Conservation (phyloP, 768 basidiomycete species). For the Thelephora aurantiotincta region DNA sequence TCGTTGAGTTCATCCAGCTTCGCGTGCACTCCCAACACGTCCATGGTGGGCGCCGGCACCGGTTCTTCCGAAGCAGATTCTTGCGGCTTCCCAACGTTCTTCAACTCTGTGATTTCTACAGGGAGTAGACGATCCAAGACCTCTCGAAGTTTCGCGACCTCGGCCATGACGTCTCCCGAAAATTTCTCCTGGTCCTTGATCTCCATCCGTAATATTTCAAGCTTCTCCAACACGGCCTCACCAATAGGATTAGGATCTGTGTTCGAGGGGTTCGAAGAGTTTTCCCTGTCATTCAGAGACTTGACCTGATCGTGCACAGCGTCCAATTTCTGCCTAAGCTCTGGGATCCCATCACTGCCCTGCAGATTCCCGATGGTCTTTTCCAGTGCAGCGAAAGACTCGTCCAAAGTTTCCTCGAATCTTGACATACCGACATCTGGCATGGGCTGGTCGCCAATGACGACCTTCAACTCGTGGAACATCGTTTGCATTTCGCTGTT, state of each 20-base stretch:
- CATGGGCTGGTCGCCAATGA: constrained; percentile 13
- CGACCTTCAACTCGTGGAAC: constrained; percentile 15
- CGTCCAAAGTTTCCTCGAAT: constrained; percentile 1
- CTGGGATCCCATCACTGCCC: not conserved
- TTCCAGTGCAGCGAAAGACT: not conserved
- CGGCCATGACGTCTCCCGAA: constrained; percentile 2
- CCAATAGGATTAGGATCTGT: no score
- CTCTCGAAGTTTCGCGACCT: constrained; percentile 22
- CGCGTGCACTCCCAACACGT: constrained; percentile 17
- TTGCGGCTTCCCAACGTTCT: constrained; percentile 10
- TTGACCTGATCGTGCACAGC: constrained; percentile 6
- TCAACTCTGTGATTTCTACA: constrained; percentile 1
- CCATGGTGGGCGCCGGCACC: constrained; percentile 2
- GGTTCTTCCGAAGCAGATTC: not conserved
- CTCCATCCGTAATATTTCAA: constrained; percentile 5
- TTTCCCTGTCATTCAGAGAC: constrained; percentile 6
- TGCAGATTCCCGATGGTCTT: not conserved
- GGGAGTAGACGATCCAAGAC: constrained; percentile 15
- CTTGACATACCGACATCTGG: constrained; percentile 3
- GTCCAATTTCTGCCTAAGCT: constrained; percentile 6
- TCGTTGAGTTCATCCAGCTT: constrained; percentile 24
- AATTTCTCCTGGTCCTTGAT: constrained; percentile 15
- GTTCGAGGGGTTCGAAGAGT: not conserved
- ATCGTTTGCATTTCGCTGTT: constrained; percentile 16
- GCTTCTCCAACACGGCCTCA: constrained; percentile 5